Conservation (phyloP, 345 rosid species). For the Boechera divaricarpa region DNA sequence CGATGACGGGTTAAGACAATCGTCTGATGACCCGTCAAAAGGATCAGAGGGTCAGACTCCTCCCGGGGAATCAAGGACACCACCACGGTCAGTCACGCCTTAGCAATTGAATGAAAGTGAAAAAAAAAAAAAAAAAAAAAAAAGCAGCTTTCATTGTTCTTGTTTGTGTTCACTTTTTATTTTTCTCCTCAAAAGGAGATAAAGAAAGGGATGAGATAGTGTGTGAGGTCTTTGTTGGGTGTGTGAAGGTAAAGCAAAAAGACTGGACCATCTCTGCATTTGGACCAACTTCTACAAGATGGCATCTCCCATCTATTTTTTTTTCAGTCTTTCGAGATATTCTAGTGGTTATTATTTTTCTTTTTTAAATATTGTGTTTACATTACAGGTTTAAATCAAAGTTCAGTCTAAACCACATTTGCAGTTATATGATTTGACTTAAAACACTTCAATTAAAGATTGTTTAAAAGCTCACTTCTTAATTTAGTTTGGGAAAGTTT, state of each 20-base stretch:
- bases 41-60: conserved; percentile 94
- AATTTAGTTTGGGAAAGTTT: too few species aligned
- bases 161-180: conserved; percentile 26
- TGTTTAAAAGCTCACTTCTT: not conserved
- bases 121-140: not conserved
- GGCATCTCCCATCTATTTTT: conserved; percentile 40
- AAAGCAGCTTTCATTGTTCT: conserved; percentile 33
- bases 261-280: conserved; percentile 36
- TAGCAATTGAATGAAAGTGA: conserved; percentile 28
- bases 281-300: conserved; percentile 39
- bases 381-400: conserved; percentile 26
- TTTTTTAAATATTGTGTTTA: conserved; percentile 9
- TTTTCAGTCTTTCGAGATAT: conserved; percentile 25
- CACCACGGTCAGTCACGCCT: conserved; percentile 67
- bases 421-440: too few species aligned
- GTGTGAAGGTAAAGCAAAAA: conserved; percentile 39
- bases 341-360: conserved; percentile 8
- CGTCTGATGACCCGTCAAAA: conserved; percentile 95
- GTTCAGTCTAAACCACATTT: conserved; percentile 2
- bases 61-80: conserved; percentile 71
- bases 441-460: not conserved
- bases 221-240: conserved; percentile 45
- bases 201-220: conserved; percentile 35
- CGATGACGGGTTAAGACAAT: conserved; percentile 83
- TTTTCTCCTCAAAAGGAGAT: conserved; percentile 42